phyloP scores from a whole-genome alignment of 352 stramenopile genomes.

The Pythium folliculosum region DNA sequence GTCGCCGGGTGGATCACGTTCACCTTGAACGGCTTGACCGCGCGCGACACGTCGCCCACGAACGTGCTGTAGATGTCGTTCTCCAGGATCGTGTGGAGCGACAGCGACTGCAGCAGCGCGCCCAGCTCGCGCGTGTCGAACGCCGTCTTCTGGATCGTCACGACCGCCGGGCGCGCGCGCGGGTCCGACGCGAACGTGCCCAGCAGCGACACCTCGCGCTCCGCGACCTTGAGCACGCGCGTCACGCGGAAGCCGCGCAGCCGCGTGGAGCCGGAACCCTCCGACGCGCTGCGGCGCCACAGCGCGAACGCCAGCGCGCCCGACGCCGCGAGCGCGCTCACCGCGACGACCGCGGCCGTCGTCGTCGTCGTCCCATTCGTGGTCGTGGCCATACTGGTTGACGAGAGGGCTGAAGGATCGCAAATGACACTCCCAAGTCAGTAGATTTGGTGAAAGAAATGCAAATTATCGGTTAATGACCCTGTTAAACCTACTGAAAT shows the following conservation, averaged over 20 bases:
- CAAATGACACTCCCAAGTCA: background rate
- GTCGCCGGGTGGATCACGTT: conserved; percentile 85
- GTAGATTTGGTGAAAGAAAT: conserved; percentile 9
- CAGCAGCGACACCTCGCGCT: conserved; percentile 67
- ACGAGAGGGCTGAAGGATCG: background rate
- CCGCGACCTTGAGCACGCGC: conserved; percentile 66
- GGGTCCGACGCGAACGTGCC: conserved; percentile 69
- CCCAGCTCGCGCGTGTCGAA: conserved; percentile 53
- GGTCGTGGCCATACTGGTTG: background rate
- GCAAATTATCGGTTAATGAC: conserved; percentile 16
- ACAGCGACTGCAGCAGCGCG: conserved; percentile 52
- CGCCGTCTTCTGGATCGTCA: conserved; percentile 65
- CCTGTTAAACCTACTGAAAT: conserved; percentile 22
- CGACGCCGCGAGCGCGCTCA: conserved; percentile 20
- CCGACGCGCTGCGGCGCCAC: conserved; percentile 28
- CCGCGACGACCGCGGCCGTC: conserved; percentile 30
- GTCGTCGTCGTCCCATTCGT: conserved; percentile 23
- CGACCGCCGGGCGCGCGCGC: conserved; percentile 59
- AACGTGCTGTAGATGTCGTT: conserved; percentile 89
- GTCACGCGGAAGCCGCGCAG: conserved; percentile 61
- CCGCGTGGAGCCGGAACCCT: conserved; percentile 36
- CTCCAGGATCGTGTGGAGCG: conserved; percentile 63
- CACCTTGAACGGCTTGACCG: conserved; percentile 78
- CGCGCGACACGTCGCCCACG: conserved; percentile 62
- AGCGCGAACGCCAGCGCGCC: conserved; percentile 37